Percentiles rank a stretch among this genome's conserved stretches.
Conservation (phyloP, 2,329 filamentous ascomycete species). For the Emmonsiellopsis sp. region DNA sequence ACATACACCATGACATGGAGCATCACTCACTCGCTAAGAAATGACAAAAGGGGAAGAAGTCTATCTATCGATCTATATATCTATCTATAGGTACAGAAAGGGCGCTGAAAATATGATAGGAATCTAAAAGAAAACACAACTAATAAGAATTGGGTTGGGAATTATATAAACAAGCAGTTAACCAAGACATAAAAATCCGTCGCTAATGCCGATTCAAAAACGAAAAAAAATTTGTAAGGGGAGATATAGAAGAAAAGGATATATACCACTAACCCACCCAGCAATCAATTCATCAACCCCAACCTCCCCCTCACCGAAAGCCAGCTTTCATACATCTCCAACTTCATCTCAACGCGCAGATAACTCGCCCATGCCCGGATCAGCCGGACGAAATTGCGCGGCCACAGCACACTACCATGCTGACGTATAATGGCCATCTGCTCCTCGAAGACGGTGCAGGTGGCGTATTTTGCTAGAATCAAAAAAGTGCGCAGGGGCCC, state of each 20-base stretch:
- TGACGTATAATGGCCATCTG: conserved; percentile 44
- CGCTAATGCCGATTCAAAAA: neutral
- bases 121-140: no score
- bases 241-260: neutral
- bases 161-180: no score
- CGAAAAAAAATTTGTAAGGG: neutral
- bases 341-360: conserved; percentile 48
- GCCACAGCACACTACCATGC: conserved; percentile 43
- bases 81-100: no score
- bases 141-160: no score
- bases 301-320: conserved; percentile 43
- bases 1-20: no score
- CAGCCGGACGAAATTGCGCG: conserved; percentile 43
- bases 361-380: conserved; percentile 46
- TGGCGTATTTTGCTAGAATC: conserved; percentile 56
- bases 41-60: no score
- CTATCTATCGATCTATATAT: no score
- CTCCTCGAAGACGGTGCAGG: conserved; percentile 54
- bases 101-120: no score
- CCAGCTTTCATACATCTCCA: conserved; percentile 51
- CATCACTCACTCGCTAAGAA: no score
- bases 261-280: neutral
- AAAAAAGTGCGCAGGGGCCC: conserved; percentile 55
- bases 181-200: neutral
- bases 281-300: conserved; percentile 27